Conservation (phyloP, 139 green algal species). For the Edaphochlamys debaryana region DNA sequence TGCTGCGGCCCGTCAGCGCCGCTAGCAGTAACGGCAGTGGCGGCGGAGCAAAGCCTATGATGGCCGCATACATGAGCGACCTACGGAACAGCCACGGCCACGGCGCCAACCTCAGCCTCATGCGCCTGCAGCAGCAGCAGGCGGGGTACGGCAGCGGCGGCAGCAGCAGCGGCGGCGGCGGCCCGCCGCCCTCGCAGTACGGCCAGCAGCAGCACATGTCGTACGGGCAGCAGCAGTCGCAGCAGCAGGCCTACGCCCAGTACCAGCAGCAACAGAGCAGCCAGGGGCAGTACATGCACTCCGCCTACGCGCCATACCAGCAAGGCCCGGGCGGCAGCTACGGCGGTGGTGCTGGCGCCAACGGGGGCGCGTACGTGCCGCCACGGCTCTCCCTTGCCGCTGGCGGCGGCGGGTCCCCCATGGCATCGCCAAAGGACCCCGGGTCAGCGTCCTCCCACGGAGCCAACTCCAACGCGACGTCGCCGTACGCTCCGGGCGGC, state of each 20-base stretch:
- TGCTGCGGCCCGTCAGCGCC: constrained; percentile 21
- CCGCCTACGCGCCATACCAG: no score
- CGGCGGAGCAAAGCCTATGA: constrained; percentile 3
- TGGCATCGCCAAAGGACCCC: background rate
- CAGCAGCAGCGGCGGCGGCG: background rate
- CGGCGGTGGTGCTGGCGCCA: background rate
- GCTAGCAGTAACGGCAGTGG: constrained; percentile 14
- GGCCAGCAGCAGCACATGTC: background rate
- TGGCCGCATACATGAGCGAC: constrained; percentile 9
- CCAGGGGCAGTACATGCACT: background rate
- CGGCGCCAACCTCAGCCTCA: constrained; percentile 40
- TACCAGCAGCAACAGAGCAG: background rate
- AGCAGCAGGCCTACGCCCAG: background rate
- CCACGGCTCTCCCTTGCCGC: background rate
- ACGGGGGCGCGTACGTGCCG: background rate
- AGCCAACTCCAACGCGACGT: no score
- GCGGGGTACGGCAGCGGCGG: background rate
- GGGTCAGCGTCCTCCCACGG: no score
- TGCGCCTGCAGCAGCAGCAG: constrained; percentile 42
- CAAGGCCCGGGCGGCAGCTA: background rate
- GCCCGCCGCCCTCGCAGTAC: background rate
- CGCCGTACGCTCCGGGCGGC: background rate
- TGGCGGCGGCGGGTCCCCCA: background rate
- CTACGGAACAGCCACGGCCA: constrained; percentile 1
- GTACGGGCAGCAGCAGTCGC: background rate